Percentiles rank a stretch among this genome's conserved stretches.
phyloP scores from a whole-genome alignment of 805 yeast genomes.

The Trichomonascus vanleenenianus region DNA sequence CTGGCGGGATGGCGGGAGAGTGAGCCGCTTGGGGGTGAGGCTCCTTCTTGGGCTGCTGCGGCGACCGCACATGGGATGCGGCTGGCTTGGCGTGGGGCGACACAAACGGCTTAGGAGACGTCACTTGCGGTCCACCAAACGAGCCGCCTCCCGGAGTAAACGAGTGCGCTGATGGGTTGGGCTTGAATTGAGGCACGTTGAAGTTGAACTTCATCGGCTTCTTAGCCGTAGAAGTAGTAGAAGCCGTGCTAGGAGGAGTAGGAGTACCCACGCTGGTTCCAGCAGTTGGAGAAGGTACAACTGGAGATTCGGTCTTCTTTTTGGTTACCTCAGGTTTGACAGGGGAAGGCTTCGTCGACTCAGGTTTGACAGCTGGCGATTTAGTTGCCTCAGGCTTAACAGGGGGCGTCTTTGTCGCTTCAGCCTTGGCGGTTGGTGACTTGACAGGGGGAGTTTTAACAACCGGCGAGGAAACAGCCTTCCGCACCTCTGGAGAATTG shows the following conservation, averaged over 20 bases:
- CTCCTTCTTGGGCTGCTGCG: constrained; percentile 14
- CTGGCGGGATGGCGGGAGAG: not conserved
- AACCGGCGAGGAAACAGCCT: too few relatives aligned
- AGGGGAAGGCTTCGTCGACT: constrained; percentile 3
- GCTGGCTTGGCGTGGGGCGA: constrained; percentile 13
- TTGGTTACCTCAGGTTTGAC: constrained; percentile 1
- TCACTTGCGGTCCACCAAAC: not conserved
- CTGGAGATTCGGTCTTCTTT: not conserved
- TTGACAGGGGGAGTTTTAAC: too few relatives aligned
- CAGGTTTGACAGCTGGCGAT: constrained; percentile 1
- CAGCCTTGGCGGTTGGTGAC: constrained; percentile 2
- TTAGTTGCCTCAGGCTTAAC: constrained; percentile 2
- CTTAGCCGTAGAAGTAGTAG: not conserved
- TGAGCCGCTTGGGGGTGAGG: constrained; percentile 5
- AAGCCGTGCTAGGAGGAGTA: constrained; percentile 10
- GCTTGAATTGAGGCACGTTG: constrained; percentile 53
- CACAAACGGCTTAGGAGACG: constrained; percentile 9
- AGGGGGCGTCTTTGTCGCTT: constrained; percentile 3
- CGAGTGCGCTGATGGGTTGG: constrained; percentile 61
- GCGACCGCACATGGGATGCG: constrained; percentile 16
- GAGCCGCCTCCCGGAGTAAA: constrained; percentile 30
- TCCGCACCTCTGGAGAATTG: constrained; percentile 4
- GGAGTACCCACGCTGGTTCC: constrained; percentile 4
- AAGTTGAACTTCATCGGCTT: constrained; percentile 43
- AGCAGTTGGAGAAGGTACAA: constrained; percentile 19